A percentile compares a stretch with the other conserved stretches of the same genome.
Conservation (phyloP, 352 stramenopile species). For the Elongisporangium senticosum region DNA sequence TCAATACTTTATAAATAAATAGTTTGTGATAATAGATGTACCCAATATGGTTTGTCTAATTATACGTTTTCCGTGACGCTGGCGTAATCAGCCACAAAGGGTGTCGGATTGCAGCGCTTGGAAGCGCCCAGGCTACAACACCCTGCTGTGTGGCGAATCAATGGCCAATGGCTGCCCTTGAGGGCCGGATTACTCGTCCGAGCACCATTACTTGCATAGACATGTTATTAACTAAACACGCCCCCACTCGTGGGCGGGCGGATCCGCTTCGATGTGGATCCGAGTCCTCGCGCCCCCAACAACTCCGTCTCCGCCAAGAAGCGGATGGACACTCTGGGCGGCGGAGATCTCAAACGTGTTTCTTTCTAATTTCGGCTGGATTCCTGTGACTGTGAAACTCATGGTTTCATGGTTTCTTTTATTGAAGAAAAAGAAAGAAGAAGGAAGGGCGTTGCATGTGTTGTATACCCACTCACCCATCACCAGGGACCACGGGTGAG, state of each 20-base stretch:
- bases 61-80: neutral
- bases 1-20: neutral
- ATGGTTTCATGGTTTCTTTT: neutral
- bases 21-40: neutral
- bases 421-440: neutral
- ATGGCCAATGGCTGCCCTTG: neutral
- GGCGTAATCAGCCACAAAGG: neutral
- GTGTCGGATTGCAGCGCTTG: neutral
- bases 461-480: neutral
- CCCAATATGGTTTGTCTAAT: neutral
- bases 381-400: neutral
- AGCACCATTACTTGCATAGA: neutral
- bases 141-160: neutral
- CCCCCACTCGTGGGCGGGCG: neutral
- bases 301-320: neutral
- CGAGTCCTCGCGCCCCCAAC: neutral
- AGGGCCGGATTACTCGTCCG: neutral
- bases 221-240: neutral
- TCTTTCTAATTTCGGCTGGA: neutral
- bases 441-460: neutral
- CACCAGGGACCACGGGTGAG: neutral
- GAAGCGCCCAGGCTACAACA: neutral
- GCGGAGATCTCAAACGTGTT: neutral
- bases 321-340: neutral
- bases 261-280: neutral